Evolutionary conservation across 768 basidiomycete species (phyloP), one percentile per base, ranked within the genome.

Genomic region (Leccinum subgranulosum): DNA sequence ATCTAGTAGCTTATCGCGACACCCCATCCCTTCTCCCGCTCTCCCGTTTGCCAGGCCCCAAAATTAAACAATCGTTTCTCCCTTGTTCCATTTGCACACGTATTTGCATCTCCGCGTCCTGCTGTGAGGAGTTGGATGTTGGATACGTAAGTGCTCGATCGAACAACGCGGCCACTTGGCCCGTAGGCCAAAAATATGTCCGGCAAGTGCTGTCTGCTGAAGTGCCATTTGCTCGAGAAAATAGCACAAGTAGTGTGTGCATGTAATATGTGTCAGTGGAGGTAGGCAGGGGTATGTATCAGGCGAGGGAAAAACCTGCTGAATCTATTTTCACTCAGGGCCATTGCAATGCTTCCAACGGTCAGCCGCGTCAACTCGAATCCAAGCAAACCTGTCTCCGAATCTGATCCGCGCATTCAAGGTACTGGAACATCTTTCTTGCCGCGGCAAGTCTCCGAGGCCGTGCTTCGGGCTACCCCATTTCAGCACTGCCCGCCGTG

Each of bases 181-280:
- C n/a, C n/a, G n/a, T 33, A 33, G 31, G 31, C 31, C 31, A 31
- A 31, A 31, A 31, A 31, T 33, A 29, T 23, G 17, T 86, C 23
- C 85, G 86, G 60, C 67, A 77, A 47, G 70, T 78, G 15, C 70
- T 92, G 39, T 78, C 81, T 4, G 55, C 73, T 12, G 67, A 66
- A 6, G 66, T 73, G 15, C 71, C 75, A 33, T 76, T 83, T 49
- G 89, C 81, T 28, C 86, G 89, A 69, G 89, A 93, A 71, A 92
- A 92, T 63, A 84, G 84, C 14, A 87, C 83, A 39, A 86, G 84
- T 61, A 33, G 31, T 33, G 31, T 33, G 4, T 25, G 29, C 11
- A 31, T 12, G 29, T 31, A 33, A 14, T 33, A 14, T 15, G 33
- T 34, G 15, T 34, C 34, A 6, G 34, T 34, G 34, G 34, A 15